These are phyloP conservation scores for Paspalum vaginatum DNA, from an alignment of 176 grass and related monocot genomes.

Conservation along the genomic window DNA sequence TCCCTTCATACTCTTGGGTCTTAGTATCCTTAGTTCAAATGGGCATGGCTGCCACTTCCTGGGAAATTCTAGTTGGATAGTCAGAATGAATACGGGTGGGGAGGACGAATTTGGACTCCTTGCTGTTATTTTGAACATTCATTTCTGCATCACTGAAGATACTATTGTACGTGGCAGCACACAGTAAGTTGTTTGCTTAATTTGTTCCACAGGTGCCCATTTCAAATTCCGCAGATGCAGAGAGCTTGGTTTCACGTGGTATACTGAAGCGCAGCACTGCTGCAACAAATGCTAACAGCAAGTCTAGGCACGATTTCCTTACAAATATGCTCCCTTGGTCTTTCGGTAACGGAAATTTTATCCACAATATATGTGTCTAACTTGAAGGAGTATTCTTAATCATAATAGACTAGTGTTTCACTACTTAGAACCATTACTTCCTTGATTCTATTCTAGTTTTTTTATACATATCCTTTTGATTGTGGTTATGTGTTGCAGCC, in stretches of 20 bases:
- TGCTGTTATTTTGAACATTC: background rate
- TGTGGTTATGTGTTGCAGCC: constrained; percentile 50
- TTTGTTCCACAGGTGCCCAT: constrained; percentile 59
- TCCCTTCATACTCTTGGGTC: background rate
- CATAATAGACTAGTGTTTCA: background rate
- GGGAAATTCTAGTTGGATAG: constrained; percentile 15
- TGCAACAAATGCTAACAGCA: constrained; percentile 83
- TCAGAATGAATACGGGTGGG: background rate
- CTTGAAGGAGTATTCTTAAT: background rate
- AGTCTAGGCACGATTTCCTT: constrained; percentile 72
- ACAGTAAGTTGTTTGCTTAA: constrained; percentile 25
- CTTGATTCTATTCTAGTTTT: background rate
- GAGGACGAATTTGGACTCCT: constrained; percentile 3
- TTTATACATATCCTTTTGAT: background rate
- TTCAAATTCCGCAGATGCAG: constrained; percentile 60
- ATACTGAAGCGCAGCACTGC: constrained; percentile 88
- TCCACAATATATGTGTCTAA: constrained; percentile 18
- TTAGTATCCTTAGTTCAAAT: constrained; percentile 16
- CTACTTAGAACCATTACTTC: background rate
- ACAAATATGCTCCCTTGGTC: constrained; percentile 16
- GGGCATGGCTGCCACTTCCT: background rate
- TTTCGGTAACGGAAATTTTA: constrained; percentile 7
- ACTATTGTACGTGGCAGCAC: constrained; percentile 19
- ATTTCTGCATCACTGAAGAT: background rate
- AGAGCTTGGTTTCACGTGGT: constrained; percentile 57